These are phyloP conservation scores for Mortierella sp. DNA, from an alignment of 371 early-diverging fungal genomes.

Conservation along the genomic window DNA sequence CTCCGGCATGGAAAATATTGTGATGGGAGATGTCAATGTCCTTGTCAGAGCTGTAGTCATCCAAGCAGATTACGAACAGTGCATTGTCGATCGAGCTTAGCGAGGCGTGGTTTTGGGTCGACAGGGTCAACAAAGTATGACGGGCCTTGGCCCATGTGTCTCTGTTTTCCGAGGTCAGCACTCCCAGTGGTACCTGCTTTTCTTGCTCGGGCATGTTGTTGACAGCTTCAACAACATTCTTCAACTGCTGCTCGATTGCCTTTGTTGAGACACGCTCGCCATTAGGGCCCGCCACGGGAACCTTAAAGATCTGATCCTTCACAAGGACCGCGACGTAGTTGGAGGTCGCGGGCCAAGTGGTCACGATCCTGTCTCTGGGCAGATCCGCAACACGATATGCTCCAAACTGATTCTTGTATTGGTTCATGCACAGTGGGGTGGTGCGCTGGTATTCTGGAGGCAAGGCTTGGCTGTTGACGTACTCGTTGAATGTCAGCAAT, in stretches of 20 bases:
- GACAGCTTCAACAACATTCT: slow-evolving; percentile 67
- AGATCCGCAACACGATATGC: slow-evolving; percentile 78
- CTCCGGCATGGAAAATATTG: slow-evolving; percentile 80
- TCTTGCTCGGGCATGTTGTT: slow-evolving; percentile 59
- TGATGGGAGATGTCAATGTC: slow-evolving; percentile 75
- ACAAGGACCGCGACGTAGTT: slow-evolving; percentile 86
- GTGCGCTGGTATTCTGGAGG: slow-evolving; percentile 77
- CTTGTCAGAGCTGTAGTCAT: slow-evolving; percentile 71
- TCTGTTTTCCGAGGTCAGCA: slow-evolving; percentile 86
- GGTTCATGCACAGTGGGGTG: slow-evolving; percentile 90
- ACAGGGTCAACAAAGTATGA: slow-evolving; percentile 53
- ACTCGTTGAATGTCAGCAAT: slow-evolving; percentile 78
- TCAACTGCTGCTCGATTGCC: slow-evolving; percentile 73
- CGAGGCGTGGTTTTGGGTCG: slow-evolving; percentile 66
- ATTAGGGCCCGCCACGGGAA: slow-evolving; percentile 75
- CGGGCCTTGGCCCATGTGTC: slow-evolving; percentile 84
- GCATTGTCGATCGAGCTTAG: slow-evolving; percentile 80
- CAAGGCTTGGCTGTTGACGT: slow-evolving; percentile 73
- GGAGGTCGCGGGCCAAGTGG: slow-evolving; percentile 75
- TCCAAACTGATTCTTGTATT: slow-evolving; percentile 88
- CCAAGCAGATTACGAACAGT: slow-evolving; percentile 88
- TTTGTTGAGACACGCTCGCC: slow-evolving; percentile 74
- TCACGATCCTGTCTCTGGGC: slow-evolving; percentile 75
- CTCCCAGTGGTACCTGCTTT: slow-evolving; percentile 74
- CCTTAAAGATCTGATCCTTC: slow-evolving; percentile 83